Base-by-base conservation (phyloP, 1,284 basidiomycete genomes). In the Inonotus hispidus region DNA sequence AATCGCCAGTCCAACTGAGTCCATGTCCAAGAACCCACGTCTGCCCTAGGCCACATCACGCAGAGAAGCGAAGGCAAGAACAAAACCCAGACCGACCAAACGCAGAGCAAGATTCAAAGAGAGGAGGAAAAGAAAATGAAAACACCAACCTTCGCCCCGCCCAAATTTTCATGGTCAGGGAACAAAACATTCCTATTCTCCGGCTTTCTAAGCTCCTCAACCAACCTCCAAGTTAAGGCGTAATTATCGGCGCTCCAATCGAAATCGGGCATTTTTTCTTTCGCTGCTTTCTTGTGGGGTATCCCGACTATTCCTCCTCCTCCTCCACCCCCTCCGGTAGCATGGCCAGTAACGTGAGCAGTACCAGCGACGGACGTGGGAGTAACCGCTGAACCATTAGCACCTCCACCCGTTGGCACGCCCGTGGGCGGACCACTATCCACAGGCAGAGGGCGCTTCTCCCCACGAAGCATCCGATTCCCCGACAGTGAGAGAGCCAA, bases 231-330 rank as follows among this genome's bases (percentile, higher is more conserved):
- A 23, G 61, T 62, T 13, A 62, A 53, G 8, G 52, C 52, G 27
- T 62, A 62, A 37, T 59, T 59, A 39, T 62, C 57, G 11, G 56
- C 53, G 14, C 61, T 59, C 61, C 61, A 62, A 45, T 62, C 61
- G 43, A 62, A 62, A 37, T 62, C 61, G 10, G 61, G 61, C 38
- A 62, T 58, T 32, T 62, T 62, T 45, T 61, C 59, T 29, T 45
- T 61, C 1, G 41, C 41, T 3, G 32, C 38, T 35, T 56, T 55
- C 56, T 62, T 62, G 37, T 62, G 55, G 10, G 43, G 14, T 39
- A 53, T 37, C 11, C 52, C 39, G 23, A 38, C 29, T 16, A n/a
- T 50, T 19, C 45, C 47, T 21, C 35, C 56, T 10, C 27, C 27
- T 19, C 16, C 53, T 13, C 27, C 27, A 16, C 21, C 27, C 3